A percentile compares a stretch with the other conserved stretches of the same genome.
Conservation (phyloP, 225 moss, liverwort and hornwort species). For the Lunularia cruciata region DNA sequence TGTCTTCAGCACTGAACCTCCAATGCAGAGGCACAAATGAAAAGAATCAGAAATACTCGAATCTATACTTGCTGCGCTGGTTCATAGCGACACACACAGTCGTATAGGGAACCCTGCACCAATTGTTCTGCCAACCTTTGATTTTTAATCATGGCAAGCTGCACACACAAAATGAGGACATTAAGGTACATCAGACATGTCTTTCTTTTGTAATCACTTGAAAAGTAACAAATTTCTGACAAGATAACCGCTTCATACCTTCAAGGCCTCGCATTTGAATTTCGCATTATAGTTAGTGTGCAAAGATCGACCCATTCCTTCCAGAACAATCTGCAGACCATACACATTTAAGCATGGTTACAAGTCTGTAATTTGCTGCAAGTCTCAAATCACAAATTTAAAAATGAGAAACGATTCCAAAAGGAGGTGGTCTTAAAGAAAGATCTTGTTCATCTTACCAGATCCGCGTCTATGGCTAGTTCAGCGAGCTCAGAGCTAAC, state of each 20-base stretch:
- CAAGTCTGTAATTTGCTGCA: background rate
- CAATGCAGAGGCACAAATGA: constrained; percentile 8
- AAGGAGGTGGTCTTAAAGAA: too few relatives aligned
- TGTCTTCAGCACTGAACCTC: background rate
- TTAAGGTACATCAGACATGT: background rate
- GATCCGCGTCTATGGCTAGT: constrained; percentile 81
- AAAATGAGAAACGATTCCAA: background rate
- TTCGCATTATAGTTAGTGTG: constrained; percentile 90
- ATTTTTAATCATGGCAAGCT: constrained; percentile 98
- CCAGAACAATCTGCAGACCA: constrained; percentile 57
- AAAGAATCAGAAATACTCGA: background rate
- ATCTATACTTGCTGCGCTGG: constrained; percentile 20
- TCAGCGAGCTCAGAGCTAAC: constrained; percentile 94
- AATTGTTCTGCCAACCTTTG: constrained; percentile 89
- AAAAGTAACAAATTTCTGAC: background rate
- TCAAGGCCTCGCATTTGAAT: constrained; percentile 91
- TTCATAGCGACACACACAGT: constrained; percentile 93
- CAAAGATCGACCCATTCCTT: constrained; percentile 95
- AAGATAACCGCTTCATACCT: constrained; percentile 31
- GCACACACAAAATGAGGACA: too few relatives aligned
- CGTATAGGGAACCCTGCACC: constrained; percentile 80
- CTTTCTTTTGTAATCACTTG: too few relatives aligned
- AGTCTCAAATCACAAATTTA: background rate
- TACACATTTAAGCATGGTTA: background rate
- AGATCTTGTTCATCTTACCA: constrained; percentile 34